Conservation (phyloP, 73 alveolate species). For the Paramecium pentaurelia region DNA sequence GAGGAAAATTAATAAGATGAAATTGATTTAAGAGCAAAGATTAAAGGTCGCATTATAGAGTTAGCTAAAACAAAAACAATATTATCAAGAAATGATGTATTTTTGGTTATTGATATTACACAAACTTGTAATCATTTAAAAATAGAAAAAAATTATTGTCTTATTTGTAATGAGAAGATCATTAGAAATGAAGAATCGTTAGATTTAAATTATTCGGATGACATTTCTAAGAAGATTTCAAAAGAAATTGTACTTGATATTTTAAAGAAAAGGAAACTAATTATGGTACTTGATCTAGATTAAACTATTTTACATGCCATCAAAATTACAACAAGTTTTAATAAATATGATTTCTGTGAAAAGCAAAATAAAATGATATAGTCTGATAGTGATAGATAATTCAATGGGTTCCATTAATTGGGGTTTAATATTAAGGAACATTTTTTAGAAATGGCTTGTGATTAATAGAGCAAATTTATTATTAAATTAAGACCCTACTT, state of each 20-base stretch:
- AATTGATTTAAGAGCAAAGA: not conserved
- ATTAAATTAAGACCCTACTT: constrained; percentile 31
- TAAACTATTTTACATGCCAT: constrained; percentile 45
- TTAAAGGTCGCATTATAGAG: not conserved
- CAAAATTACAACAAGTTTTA: not conserved
- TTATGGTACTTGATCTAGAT: constrained; percentile 34
- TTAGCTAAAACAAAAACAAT: not conserved
- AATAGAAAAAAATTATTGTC: not conserved
- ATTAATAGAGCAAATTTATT: not conserved
- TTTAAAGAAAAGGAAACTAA: not conserved
- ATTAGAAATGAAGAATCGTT: not conserved
- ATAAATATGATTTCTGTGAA: not conserved
- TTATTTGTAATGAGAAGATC: not conserved
- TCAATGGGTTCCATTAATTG: constrained; percentile 7
- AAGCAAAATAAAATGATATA: not conserved
- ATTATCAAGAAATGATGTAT: not conserved
- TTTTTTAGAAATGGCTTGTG: not conserved
- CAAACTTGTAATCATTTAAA: not conserved
- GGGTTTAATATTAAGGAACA: not conserved
- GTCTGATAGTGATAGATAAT: not conserved
- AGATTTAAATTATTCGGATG: not conserved
- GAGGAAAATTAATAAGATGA: not conserved
- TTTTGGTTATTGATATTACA: not conserved
- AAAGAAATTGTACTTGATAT: not conserved
- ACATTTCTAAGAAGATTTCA: not conserved